Conservation (phyloP, 164 flowering plant genomes). For the Annona squamosa region DNA sequence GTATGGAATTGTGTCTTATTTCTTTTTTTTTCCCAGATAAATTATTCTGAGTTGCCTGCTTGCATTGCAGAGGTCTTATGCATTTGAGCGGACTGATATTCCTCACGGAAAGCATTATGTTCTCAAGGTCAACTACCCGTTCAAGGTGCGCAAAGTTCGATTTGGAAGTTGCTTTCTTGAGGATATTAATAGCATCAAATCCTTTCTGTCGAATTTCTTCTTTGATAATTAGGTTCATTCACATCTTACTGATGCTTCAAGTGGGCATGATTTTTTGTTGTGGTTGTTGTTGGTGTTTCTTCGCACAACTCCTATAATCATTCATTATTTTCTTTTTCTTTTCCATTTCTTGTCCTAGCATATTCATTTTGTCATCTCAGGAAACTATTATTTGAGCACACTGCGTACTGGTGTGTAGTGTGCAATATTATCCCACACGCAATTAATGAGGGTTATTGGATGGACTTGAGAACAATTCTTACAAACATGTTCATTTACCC, state of each 20-base stretch:
- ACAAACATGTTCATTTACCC: too few relatives aligned
- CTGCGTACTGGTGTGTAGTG: not conserved
- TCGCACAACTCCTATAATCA: not conserved
- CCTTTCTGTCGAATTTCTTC: not conserved
- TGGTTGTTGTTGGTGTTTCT: too few relatives aligned
- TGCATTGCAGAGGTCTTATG: conserved; percentile 69
- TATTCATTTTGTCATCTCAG: not conserved
- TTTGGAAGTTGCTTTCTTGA: not conserved
- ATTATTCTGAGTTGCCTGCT: not conserved
- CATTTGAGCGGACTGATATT: conserved; percentile 80
- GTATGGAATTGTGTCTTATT: not conserved
- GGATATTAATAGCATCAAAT: not conserved
- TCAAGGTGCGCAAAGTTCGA: conserved; percentile 51
- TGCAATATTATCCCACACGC: not conserved
- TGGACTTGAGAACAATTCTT: too few relatives aligned
- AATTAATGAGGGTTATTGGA: not conserved
- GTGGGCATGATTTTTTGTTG: not conserved
- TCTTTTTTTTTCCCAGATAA: not conserved
- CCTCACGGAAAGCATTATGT: conserved; percentile 79
- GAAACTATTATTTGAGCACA: not conserved
- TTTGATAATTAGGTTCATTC: not conserved
- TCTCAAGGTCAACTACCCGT: conserved; percentile 84
- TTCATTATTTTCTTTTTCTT: not conserved
- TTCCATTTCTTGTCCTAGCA: not conserved
- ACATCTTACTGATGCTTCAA: not conserved